Base-by-base conservation (phyloP, 1,139 yeast genomes). In the Hanseniaspora uvarum region DNA sequence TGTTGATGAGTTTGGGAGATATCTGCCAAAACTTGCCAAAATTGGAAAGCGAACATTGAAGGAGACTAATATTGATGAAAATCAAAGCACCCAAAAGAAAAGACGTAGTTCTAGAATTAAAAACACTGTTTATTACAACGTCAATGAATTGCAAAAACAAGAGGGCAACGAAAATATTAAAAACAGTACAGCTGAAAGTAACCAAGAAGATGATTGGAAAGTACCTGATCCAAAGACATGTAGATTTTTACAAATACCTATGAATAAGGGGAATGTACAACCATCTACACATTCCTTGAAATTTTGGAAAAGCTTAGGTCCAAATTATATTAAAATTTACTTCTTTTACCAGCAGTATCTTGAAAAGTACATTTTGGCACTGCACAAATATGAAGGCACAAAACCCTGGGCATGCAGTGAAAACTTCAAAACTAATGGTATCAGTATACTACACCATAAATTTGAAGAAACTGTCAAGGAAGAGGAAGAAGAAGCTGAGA, bases 401-500 rank as follows among this genome's bases (percentile, higher is more conserved):
- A 44, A 52, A n/a, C 49, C 54, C n/a, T 52, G 54, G 54, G 24
- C 40, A 11, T 7, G 5, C 4, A 16, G 21, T 3, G 19, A 19
- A 7, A 18, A 11, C 4, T 53, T 53, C 37, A 53, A 48, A 38
- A 43, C 46, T 4, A 54, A 54, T 24, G 54, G 53, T 2, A 26
- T 49, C 5, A 48, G 53, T 14, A 45, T 49, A 3, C 28, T 54
- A 3, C 56, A 54, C 21, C 52, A 53, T 34, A 58, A 62, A 24
- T 68, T 65, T 48, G 59, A 64, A 11, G 71, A 71, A 21, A 69
- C 68, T 24, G 73, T 69, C 41, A 60, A 56, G 5, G 52, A 48
- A 24, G 45, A 58, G 46, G n/a, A 19, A 0, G 16, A 19, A 37
- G 43, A 33, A 30, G 37, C 31, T 5, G 16, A 43, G 41, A n/a